Percentiles rank a stretch among this genome's conserved stretches.
Evolutionary conservation across 805 yeast species (phyloP).

Genomic region (Saturnispora kantuleensis): DNA sequence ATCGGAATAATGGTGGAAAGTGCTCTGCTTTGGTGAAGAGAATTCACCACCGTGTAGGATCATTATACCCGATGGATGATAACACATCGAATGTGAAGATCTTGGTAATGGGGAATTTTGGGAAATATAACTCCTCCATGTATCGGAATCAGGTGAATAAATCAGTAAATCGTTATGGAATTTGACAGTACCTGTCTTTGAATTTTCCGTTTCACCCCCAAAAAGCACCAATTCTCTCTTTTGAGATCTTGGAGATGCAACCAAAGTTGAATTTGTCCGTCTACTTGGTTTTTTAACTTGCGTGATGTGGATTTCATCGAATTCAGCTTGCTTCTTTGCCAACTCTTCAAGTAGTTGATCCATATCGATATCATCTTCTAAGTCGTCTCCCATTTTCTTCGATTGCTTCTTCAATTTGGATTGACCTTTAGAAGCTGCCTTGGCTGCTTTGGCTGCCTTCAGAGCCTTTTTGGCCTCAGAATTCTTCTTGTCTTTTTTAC

Average conservation of each 20-base stretch:
- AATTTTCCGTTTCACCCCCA: constrained; percentile 68
- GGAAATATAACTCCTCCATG: constrained; percentile 71
- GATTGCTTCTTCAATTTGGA: constrained; percentile 59
- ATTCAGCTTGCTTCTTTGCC: constrained; percentile 70
- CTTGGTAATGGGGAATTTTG: constrained; percentile 88
- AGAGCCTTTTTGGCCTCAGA: constrained; percentile 86
- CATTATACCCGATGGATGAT: constrained; percentile 83
- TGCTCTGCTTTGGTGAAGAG: constrained; percentile 89
- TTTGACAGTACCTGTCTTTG: constrained; percentile 33
- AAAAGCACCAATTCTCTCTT: constrained; percentile 71
- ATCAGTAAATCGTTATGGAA: constrained; percentile 77
- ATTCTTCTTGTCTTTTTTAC: constrained; percentile 68
- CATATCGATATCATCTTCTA: constrained; percentile 72
- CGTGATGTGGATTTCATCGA: constrained; percentile 60
- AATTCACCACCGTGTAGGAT: constrained; percentile 94
- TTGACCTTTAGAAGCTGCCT: constrained; percentile 66
- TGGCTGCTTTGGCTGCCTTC: constrained; percentile 74
- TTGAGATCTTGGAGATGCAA: constrained; percentile 65
- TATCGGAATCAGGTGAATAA: constrained; percentile 65
- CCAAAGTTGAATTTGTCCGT: constrained; percentile 66
- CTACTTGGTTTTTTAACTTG: constrained; percentile 50
- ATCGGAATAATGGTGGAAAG: constrained; percentile 93
- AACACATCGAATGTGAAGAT: constrained; percentile 87
- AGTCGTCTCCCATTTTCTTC: constrained; percentile 71
- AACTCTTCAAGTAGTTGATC: constrained; percentile 73